These are phyloP conservation scores for Annona cherimola DNA, from an alignment of 164 flowering plant species.

Conservation along the genomic window DNA sequence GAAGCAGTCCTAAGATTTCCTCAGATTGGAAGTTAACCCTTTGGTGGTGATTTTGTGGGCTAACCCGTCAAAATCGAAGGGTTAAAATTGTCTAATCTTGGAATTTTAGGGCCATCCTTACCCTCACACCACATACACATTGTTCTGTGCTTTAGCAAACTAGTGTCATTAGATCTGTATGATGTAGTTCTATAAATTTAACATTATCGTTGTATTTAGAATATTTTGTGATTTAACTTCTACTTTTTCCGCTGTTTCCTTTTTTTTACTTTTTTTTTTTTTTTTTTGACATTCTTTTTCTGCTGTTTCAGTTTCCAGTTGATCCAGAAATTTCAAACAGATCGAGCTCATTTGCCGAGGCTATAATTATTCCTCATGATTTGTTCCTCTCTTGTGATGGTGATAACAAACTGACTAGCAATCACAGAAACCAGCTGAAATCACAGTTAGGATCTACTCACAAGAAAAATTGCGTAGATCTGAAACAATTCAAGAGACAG, in stretches of 20 bases:
- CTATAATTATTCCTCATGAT: slow-evolving; percentile 58
- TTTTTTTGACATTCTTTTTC: too few species aligned
- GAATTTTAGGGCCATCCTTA: neutral
- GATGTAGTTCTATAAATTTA: neutral
- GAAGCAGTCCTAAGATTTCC: neutral
- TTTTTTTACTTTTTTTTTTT: too few species aligned
- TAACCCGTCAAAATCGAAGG: neutral
- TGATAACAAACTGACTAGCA: slow-evolving; percentile 8
- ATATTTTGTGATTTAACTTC: too few species aligned
- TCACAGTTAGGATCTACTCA: slow-evolving; percentile 13
- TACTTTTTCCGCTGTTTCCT: too few species aligned
- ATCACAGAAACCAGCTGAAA: slow-evolving; percentile 8
- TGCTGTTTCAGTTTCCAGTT: slow-evolving; percentile 13
- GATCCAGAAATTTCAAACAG: slow-evolving; percentile 23
- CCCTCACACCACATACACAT: too few species aligned
- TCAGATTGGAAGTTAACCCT: neutral
- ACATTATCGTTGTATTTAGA: neutral
- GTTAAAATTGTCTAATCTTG: neutral
- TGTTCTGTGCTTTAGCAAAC: too few species aligned
- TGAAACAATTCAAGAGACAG: slow-evolving; percentile 34
- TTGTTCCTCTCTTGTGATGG: slow-evolving; percentile 35
- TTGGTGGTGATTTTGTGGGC: neutral
- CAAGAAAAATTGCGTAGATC: slow-evolving; percentile 10
- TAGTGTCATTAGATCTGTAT: too few species aligned
- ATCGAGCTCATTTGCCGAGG: slow-evolving; percentile 59